Evolutionary conservation across 225 moss, liverwort and hornwort genomes (phyloP).

Genomic region (Marchantia paleacea): DNA sequence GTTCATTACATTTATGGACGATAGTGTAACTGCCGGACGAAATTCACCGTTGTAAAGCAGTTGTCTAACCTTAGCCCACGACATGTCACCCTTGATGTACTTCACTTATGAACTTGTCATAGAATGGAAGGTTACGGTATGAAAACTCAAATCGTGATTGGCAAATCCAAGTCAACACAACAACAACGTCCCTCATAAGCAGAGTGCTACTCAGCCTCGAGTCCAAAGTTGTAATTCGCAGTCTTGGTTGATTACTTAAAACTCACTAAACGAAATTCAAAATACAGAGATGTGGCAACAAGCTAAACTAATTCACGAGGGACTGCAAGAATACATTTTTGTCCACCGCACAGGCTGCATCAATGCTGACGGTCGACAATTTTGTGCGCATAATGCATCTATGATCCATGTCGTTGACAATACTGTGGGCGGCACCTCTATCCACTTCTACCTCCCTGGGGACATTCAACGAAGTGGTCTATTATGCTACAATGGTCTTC

Average conservation of each 20-base stretch:
- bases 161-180: no score
- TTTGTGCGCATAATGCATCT: background rate
- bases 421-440: background rate
- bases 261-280: background rate
- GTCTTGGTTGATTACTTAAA: background rate
- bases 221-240: no score
- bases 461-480: background rate
- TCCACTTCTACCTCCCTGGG: background rate
- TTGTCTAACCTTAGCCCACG: no score
- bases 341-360: background rate
- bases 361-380: background rate
- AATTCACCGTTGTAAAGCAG: no score
- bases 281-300: background rate
- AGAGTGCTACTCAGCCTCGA: no score
- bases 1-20: no score
- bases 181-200: no score
- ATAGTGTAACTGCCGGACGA: no score
- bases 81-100: no score
- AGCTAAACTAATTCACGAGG: background rate
- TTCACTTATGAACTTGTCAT: no score
- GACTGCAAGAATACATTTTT: background rate
- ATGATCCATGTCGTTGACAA: background rate
- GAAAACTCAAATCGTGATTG: no score
- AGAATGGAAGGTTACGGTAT: no score
- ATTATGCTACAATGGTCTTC: background rate